Evolutionary conservation across 768 basidiomycete genomes (phyloP).

Genomic region (Kwoniella shandongensis): DNA sequence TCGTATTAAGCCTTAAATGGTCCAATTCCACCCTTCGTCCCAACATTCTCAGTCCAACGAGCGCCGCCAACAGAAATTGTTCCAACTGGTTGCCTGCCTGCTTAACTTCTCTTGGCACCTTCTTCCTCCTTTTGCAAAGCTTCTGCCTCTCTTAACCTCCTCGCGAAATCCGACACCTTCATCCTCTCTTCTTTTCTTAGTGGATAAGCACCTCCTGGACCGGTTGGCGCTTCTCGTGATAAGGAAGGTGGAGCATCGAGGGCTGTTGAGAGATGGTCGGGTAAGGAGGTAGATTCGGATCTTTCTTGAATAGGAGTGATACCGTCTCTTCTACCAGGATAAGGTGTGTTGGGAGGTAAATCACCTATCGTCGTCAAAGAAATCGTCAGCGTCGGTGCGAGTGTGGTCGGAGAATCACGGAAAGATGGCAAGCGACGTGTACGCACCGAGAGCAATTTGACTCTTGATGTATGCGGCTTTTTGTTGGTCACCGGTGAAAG

Average conservation of each 20-base stretch:
- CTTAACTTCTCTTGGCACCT: conserved; percentile 20
- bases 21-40: too few relatives aligned
- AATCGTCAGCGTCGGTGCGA: background rate
- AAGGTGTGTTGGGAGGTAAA: conserved; percentile 40
- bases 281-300: conserved; percentile 8
- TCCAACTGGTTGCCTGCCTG: too few relatives aligned
- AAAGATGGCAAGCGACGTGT: background rate
- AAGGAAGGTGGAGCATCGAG: conserved; percentile 17
- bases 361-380: conserved; percentile 25
- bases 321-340: conserved; percentile 26
- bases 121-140: conserved; percentile 44
- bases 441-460: conserved; percentile 31
- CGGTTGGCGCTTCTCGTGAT: conserved; percentile 16
- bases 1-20: background rate
- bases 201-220: conserved; percentile 31
- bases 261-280: conserved; percentile 15
- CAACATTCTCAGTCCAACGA: too few relatives aligned
- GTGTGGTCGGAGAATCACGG: background rate
- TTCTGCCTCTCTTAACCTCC: conserved; percentile 48
- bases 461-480: conserved; percentile 31
- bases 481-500: conserved; percentile 36
- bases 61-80: too few relatives aligned
- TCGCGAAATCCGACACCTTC: conserved; percentile 46
- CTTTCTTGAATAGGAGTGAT: conserved; percentile 7
- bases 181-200: conserved; percentile 34